Conservation (phyloP, 805 yeast genomes). For the Teunomyces barrocoloradensis region DNA sequence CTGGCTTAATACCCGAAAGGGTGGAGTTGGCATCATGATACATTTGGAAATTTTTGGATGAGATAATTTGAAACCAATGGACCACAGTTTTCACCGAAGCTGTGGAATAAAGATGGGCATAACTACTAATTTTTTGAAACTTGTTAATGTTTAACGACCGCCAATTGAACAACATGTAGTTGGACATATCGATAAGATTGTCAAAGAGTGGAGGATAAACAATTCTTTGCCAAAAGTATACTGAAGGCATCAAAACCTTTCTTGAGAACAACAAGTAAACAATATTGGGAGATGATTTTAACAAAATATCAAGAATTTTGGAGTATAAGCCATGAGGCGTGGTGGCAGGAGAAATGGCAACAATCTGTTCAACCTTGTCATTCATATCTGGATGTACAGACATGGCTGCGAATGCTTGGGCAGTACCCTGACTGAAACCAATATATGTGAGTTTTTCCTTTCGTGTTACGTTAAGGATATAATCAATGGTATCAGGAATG, state of each 20-base stretch:
- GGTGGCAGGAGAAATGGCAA: slow-evolving; percentile 92
- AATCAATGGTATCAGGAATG: slow-evolving; percentile 80
- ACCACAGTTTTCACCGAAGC: slow-evolving; percentile 55
- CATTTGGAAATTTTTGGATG: slow-evolving; percentile 79
- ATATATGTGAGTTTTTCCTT: slow-evolving; percentile 55
- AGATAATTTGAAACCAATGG: slow-evolving; percentile 54
- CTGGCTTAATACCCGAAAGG: slow-evolving; percentile 29
- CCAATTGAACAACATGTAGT: slow-evolving; percentile 78
- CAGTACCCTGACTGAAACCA: slow-evolving; percentile 93
- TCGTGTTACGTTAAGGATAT: slow-evolving; percentile 54
- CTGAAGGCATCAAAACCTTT: slow-evolving; percentile 70
- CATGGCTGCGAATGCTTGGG: slow-evolving; percentile 85
- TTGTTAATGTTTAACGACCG: slow-evolving; percentile 63
- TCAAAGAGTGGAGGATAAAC: slow-evolving; percentile 76
- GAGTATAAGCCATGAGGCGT: slow-evolving; percentile 84
- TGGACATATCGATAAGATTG: slow-evolving; percentile 67
- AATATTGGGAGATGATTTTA: slow-evolving; percentile 72
- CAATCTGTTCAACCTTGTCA: slow-evolving; percentile 50
- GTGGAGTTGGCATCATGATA: slow-evolving; percentile 56
- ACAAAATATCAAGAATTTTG: slow-evolving; percentile 68
- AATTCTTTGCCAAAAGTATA: slow-evolving; percentile 74
- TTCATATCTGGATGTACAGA: slow-evolving; percentile 65
- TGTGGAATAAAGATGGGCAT: slow-evolving; percentile 85
- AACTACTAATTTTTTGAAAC: slow-evolving; percentile 74
- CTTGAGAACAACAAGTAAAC: slow-evolving; percentile 72